Evolutionary conservation across 768 basidiomycete species (phyloP), one percentile per base, ranked within the genome.

Genomic region (Mycena sanguinolenta): DNA sequence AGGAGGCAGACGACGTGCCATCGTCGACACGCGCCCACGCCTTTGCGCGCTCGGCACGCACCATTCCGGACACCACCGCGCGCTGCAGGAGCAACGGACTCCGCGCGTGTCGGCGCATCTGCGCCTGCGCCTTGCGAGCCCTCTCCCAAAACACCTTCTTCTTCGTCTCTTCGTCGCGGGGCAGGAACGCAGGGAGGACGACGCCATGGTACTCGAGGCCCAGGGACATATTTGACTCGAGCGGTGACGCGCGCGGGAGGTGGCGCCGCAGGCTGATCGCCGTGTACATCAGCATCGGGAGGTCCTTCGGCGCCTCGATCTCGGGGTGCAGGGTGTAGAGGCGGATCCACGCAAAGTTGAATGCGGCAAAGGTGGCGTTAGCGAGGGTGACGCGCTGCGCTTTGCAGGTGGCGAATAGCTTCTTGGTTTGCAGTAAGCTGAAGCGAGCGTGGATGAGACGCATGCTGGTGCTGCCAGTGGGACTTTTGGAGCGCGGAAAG

Each of bases 21-120:
- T 91, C 89, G 68, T 90, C 89, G 65, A 86, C 83, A 66, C 78
- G 81, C 9, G 84, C 89, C 82, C 85, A 90, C 3, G 36, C 55
- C 64, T 67, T 69, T 12, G 72, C 67, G 21, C 68, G 71, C 50
- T 32, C 54, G 13, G 67, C 75, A 17, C 75, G 74, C 23, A 44
- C 55, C n/a, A 50, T 27, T 23, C 59, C 62, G 53, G 70, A 69
- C 8, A 67, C n/a, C 44, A 64, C 39, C 34, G 74, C 61, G 16
- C 75, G 72, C 10, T 42, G 28, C 7, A 71, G 32, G 4, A 75
- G 59, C 57, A 76, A 67, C 39, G 66, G 69, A 25, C 72, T 75
- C 3, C 57, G 70, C 5, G 36, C 63, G 32, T 70, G 65, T 28
- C 30, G 13, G 8, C 50, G 36, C 55, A 73, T 74, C 67, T 76